phyloP scores from a whole-genome alignment of 257 asterid species.

The Nicotiana knightiana region DNA sequence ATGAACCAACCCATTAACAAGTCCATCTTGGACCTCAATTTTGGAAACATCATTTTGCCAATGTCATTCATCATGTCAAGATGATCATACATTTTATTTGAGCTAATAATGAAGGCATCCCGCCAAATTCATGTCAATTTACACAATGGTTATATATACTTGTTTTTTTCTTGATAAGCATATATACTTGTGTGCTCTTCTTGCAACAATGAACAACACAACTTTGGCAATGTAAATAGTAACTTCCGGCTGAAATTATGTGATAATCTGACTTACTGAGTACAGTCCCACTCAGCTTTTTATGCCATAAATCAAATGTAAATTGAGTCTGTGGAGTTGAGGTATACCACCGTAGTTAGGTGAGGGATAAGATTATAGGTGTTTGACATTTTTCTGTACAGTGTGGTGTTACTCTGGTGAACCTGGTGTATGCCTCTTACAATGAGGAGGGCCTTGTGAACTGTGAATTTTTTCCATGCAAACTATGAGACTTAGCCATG shows the following conservation, averaged over 20 bases:
- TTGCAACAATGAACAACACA: not conserved
- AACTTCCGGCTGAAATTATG: not conserved
- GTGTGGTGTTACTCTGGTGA: conserved; percentile 3
- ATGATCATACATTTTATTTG: not conserved
- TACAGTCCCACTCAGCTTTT: not conserved
- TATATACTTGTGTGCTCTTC: not conserved
- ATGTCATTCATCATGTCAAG: not conserved
- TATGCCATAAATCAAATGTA: not conserved
- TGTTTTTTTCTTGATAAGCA: not conserved
- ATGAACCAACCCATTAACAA: not conserved
- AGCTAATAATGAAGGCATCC: not conserved
- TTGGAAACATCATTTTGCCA: not conserved
- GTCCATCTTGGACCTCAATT: not conserved
- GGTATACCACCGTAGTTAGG: not conserved
- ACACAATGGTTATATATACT: not conserved
- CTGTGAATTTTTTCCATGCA: not conserved
- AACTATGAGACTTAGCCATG: not conserved
- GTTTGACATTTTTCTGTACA: not conserved
- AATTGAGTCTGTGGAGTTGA: not conserved
- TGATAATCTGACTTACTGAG: not conserved
- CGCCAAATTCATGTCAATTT: not conserved
- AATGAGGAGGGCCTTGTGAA: not conserved
- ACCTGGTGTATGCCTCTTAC: not conserved
- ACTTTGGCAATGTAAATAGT: not conserved
- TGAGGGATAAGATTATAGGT: not conserved